Evolutionary conservation across 2,329 filamentous ascomycete species (phyloP).

Genomic region (Aspergillus sp.): DNA sequence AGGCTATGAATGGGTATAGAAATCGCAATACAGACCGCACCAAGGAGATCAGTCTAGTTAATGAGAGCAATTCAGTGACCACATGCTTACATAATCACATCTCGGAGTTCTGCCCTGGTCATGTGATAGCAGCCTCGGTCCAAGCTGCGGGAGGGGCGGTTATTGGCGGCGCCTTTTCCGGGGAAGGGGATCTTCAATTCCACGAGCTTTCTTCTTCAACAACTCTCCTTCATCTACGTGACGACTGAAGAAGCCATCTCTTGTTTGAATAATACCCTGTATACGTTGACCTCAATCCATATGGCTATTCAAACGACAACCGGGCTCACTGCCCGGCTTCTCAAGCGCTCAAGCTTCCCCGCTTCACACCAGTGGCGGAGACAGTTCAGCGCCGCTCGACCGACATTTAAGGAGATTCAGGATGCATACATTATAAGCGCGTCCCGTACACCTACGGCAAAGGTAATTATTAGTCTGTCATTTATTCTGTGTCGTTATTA

Average conservation of each 20-base stretch:
- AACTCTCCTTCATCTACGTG: background rate
- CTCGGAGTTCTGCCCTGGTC: background rate
- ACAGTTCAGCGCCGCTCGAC: constrained; percentile 53
- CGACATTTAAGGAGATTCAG: constrained; percentile 65
- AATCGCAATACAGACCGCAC: too few species aligned
- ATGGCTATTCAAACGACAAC: constrained; percentile 8
- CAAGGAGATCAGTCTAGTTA: too few species aligned
- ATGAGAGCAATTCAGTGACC: too few species aligned
- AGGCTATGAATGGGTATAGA: too few species aligned
- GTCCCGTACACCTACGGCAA: constrained; percentile 83
- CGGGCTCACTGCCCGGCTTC: constrained; percentile 21
- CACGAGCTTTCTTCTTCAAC: background rate
- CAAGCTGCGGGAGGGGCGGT: constrained; percentile 8
- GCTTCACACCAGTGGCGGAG: constrained; percentile 49
- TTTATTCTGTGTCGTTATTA: background rate
- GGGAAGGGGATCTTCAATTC: background rate
- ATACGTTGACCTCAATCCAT: background rate
- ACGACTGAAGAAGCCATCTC: background rate
- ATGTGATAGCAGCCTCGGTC: constrained; percentile 10
- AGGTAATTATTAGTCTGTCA: constrained; percentile 53
- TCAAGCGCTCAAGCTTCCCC: constrained; percentile 33
- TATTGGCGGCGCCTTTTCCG: constrained; percentile 12
- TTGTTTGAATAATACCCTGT: background rate
- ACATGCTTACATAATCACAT: background rate
- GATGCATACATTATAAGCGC: constrained; percentile 94